Conservation (phyloP, 495 filamentous ascomycete genomes). For the Sabuloglossum arenarium region DNA sequence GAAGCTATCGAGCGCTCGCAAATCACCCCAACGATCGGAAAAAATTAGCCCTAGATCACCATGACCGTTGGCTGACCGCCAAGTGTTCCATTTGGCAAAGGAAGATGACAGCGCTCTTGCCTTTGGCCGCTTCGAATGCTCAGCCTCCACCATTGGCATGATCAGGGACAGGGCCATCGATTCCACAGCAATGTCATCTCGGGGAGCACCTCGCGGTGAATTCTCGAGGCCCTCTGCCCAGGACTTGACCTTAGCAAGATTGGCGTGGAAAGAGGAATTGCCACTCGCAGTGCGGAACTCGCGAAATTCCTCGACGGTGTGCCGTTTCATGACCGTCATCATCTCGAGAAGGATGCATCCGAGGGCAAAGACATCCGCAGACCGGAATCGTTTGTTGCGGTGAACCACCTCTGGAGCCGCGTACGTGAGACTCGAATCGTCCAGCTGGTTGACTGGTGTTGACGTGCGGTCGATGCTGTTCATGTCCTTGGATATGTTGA, state of each 20-base stretch:
- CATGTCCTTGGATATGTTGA: neutral
- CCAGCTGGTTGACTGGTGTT: neutral
- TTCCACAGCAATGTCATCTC: neutral
- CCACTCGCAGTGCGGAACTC: slow-evolving; percentile 4
- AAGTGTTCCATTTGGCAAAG: neutral
- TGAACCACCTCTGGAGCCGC: neutral
- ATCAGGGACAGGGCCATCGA: slow-evolving; percentile 2
- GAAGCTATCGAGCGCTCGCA: neutral
- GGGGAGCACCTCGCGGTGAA: slow-evolving; percentile 2
- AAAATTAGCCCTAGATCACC: neutral
- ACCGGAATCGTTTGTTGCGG: neutral
- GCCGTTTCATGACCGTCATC: slow-evolving; percentile 1
- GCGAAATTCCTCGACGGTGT: slow-evolving; percentile 1
- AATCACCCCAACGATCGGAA: neutral
- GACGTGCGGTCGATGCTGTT: neutral
- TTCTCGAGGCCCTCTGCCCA: slow-evolving; percentile 56
- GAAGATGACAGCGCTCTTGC: neutral
- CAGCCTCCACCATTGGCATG: neutral
- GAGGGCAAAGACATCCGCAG: slow-evolving; percentile 34
- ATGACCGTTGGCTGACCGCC: neutral
- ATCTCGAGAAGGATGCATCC: slow-evolving; percentile 73
- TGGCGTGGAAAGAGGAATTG: slow-evolving; percentile 65
- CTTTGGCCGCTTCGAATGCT: neutral
- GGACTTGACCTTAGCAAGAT: slow-evolving; percentile 49
- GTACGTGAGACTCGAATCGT: neutral